These are phyloP conservation scores for Aspergillus avenaceus DNA, from an alignment of 495 filamentous ascomycete species.

Conservation along the genomic window DNA sequence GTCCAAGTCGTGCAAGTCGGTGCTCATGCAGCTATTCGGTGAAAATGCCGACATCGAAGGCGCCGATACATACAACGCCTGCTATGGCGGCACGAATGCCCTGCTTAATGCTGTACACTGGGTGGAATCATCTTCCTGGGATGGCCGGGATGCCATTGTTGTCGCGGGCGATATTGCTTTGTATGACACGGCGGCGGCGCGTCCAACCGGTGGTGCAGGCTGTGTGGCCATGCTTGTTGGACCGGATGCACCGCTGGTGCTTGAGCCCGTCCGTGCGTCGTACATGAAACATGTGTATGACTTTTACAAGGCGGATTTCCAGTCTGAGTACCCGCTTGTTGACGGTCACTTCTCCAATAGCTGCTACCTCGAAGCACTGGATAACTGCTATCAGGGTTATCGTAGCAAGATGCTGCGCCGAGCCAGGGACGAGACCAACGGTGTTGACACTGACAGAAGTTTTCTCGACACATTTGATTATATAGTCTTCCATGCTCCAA, in stretches of 20 bases:
- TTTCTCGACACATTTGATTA: constrained; percentile 92
- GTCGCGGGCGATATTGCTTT: constrained; percentile 96
- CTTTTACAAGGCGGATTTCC: constrained; percentile 98
- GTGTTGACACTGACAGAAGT: constrained; percentile 54
- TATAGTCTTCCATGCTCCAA: constrained; percentile 92
- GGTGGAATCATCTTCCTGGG: constrained; percentile 97
- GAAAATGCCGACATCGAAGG: constrained; percentile 92
- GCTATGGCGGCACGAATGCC: constrained; percentile 97
- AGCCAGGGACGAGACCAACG: constrained; percentile 58
- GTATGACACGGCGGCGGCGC: constrained; percentile 92
- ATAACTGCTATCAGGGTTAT: constrained; percentile 94
- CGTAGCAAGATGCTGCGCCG: constrained; percentile 66
- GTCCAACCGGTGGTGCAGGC: constrained; percentile 93
- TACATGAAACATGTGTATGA: constrained; percentile 97
- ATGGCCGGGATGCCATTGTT: constrained; percentile 90
- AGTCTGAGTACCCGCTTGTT: constrained; percentile 95
- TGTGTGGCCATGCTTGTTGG: constrained; percentile 93
- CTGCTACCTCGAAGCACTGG: constrained; percentile 97
- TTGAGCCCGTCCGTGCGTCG: constrained; percentile 87
- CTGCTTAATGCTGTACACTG: constrained; percentile 97
- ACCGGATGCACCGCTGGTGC: constrained; percentile 82
- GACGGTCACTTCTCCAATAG: constrained; percentile 92
- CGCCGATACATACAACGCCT: constrained; percentile 94
- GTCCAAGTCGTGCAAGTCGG: constrained; percentile 99
- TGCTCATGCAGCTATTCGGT: constrained; percentile 95